phyloP scores from a whole-genome alignment of 305 asterid species.

The Solanum aculeatissimum region DNA sequence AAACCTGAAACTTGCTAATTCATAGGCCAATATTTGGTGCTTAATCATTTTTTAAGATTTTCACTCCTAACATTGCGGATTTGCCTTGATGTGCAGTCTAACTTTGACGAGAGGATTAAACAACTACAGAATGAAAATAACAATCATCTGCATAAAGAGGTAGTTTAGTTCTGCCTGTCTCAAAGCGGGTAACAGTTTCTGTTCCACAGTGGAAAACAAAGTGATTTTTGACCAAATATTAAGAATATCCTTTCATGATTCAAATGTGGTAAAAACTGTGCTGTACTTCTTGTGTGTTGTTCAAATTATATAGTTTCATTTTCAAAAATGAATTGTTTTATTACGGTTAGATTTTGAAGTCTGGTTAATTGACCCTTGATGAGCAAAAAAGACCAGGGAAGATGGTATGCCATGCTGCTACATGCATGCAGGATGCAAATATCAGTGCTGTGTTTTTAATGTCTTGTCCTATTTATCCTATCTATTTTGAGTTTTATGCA shows the following conservation, averaged over 20 bases:
- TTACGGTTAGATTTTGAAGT: not conserved
- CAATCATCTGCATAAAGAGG: constrained; percentile 9
- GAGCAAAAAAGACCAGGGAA: not conserved
- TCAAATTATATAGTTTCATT: not conserved
- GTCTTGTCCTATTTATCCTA: constrained; percentile 4
- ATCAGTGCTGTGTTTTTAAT: not conserved
- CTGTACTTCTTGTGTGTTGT: not conserved
- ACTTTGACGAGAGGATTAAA: constrained; percentile 12
- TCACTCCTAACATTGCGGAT: not conserved
- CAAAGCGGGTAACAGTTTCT: not conserved
- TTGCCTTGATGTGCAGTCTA: constrained; percentile 7
- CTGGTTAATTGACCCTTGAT: not conserved
- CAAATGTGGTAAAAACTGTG: not conserved
- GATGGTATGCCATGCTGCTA: not conserved
- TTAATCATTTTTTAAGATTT: not conserved
- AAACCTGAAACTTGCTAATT: not conserved
- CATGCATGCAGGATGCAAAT: not conserved
- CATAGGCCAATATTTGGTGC: not conserved
- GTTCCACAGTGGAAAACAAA: not conserved
- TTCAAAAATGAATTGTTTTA: not conserved
- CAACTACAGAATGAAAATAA: constrained; percentile 12
- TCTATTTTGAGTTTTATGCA: constrained; percentile 12
- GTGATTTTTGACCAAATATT: not conserved
- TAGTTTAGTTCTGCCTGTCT: constrained; percentile 3
- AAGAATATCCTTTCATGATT: not conserved